Evolutionary conservation across 2,329 filamentous ascomycete species (phyloP), one percentile per base, ranked within the genome.

Genomic region (Pseudocercospora pini-densiflorae): DNA sequence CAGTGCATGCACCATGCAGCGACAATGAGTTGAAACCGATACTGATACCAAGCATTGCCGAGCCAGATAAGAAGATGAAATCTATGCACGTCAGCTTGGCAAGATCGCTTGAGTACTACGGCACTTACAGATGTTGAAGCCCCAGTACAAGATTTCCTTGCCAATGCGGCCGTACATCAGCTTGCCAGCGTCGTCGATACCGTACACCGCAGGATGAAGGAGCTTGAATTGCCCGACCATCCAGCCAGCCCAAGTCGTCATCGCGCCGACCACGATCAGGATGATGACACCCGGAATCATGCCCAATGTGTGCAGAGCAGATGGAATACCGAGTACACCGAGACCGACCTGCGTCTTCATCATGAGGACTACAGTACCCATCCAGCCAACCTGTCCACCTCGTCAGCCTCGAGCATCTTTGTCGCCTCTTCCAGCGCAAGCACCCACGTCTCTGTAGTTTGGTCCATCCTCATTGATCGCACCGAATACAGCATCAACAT

Each of bases 181-280:
- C 49, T 76, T 76, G 16, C 86, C 86, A 0, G 84, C 85, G 68
- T 88, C 86, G 49, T 86, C 85, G 77, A 87, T 87, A 60, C 83
- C 83, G 70, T 88, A 86, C 2, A 87, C 85, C 66, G 86, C 80
- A 0, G 83, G 82, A 71, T 87, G 85, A 14, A 79, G 77, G 33
- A 86, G 69, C 71, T 87, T 87, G 77, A 87, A 87, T n/a, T 77
- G 71, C 8, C 82, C 83, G 10, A 85, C 77, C 24, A 84, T 81
- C 67, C 82, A 84, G 61, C 79, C 77, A 1, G 82, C 83, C 83
- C 83, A 85, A 2, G 80, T 82, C 0, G 83, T 84, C 68, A 85
- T 83, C 21, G 31, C 65, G 1, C 76, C 80, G 29, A 85, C 79
- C 2, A 70, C 63, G 2, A 79, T 45, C 6, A 86, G 75, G 27